phyloP scores from a whole-genome alignment of 345 rosid species.

The Dipteronia sinensis region DNA sequence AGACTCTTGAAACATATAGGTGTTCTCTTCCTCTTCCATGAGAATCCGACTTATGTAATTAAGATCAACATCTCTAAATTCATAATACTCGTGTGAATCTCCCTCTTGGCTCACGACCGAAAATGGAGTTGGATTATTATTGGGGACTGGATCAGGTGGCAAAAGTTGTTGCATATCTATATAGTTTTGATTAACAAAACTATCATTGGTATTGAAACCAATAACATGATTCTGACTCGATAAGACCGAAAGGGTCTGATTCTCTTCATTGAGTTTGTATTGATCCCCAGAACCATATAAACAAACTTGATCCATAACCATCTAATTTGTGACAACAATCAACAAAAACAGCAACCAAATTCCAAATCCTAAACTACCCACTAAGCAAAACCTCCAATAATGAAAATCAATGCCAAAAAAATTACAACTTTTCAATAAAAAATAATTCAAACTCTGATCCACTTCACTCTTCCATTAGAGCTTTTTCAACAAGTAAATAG shows the following conservation, averaged over 20 bases:
- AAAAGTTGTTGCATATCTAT: conserved; percentile 18
- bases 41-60: conserved; percentile 57
- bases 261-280: conserved; percentile 26
- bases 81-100: conserved; percentile 45
- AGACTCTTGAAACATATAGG: conserved; percentile 55
- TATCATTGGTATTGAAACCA: conserved; percentile 12
- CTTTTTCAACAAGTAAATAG: not conserved
- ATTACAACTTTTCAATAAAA: conserved; percentile 6
- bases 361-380: not conserved
- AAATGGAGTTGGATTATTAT: not conserved
- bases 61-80: conserved; percentile 58
- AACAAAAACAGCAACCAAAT: conserved; percentile 1
- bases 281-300: conserved; percentile 31
- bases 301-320: conserved; percentile 46
- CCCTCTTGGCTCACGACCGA: conserved; percentile 21
- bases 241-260: conserved; percentile 21
- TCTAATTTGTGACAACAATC: conserved; percentile 3
- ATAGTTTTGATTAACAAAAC: conserved; percentile 13
- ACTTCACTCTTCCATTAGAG: not conserved
- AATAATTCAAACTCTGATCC: conserved; percentile 6
- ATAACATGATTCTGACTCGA: conserved; percentile 22
- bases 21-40: conserved; percentile 67
- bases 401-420: not conserved
- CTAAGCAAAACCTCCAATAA: not conserved
- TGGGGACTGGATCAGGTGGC: conserved; percentile 19